A percentile compares a stretch with the other conserved stretches of the same genome.
These are phyloP conservation scores for Racocetra persica DNA, from an alignment of 371 early-diverging fungal genomes.

Conservation along the genomic window DNA sequence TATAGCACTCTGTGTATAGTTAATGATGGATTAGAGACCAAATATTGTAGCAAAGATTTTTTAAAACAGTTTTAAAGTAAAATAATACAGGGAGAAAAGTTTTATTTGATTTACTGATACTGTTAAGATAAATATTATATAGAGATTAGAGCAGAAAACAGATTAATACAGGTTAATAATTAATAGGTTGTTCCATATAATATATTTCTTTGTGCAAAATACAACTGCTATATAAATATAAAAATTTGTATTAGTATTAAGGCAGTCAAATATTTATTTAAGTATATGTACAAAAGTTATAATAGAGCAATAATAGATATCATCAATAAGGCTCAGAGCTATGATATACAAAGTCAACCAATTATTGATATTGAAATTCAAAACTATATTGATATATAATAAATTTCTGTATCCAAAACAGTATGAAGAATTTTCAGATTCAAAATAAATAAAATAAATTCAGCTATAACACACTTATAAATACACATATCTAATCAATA, in stretches of 20 bases:
- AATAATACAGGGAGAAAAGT: slow-evolving; percentile 25
- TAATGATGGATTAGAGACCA: slow-evolving; percentile 42
- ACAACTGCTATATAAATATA: slow-evolving; percentile 55
- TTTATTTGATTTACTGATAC: no score
- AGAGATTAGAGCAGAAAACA: no score
- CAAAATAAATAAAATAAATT: slow-evolving; percentile 43
- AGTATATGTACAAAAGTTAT: slow-evolving; percentile 54
- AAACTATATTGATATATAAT: no score
- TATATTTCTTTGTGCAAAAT: slow-evolving; percentile 50
- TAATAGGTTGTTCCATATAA: slow-evolving; percentile 52
- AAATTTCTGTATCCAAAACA: no score
- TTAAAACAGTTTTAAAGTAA: slow-evolving; percentile 43
- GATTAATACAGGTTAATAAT: no score
- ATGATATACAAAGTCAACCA: neutral
- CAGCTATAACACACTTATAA: slow-evolving; percentile 36
- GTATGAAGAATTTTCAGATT: no score
- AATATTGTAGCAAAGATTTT: slow-evolving; percentile 39
- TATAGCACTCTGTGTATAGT: slow-evolving; percentile 48
- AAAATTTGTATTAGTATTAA: slow-evolving; percentile 48
- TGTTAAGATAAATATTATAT: no score
- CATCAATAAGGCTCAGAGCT: neutral
- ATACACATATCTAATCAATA: neutral
- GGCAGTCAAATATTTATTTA: slow-evolving; percentile 53
- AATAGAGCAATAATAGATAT: slow-evolving; percentile 43
- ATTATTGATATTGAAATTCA: slow-evolving; percentile 47